Evolutionary conservation across 257 asterid species (phyloP).

Genomic region (Penstemon eatonii): DNA sequence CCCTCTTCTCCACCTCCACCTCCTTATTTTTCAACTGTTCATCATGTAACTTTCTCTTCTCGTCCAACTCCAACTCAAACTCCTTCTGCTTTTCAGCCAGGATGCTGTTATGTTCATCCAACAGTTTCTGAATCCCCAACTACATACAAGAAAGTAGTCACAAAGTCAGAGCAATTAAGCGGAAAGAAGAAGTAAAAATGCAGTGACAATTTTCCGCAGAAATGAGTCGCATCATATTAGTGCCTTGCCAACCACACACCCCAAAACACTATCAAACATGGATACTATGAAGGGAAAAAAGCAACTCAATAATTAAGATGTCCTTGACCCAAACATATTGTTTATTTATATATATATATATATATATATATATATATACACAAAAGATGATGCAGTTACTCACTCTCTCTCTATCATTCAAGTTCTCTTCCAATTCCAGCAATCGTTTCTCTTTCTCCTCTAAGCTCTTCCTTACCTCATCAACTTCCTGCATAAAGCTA

Average conservation of each 20-base stretch:
- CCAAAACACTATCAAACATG: slow-evolving; percentile 16
- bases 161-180: slow-evolving; percentile 13
- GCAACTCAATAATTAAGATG: slow-evolving; percentile 7
- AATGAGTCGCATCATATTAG: slow-evolving; percentile 13
- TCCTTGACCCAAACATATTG: slow-evolving; percentile 1
- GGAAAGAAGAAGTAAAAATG: background rate
- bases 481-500: slow-evolving; percentile 72
- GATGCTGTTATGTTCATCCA: slow-evolving; percentile 69
- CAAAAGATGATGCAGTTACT: slow-evolving; percentile 28
- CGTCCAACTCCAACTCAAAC: slow-evolving; percentile 77
- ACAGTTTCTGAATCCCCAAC: slow-evolving; percentile 83
- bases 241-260: background rate
- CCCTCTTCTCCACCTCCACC: slow-evolving; percentile 76
- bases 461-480: slow-evolving; percentile 45
- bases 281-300: slow-evolving; percentile 10
- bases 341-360: background rate
- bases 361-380: background rate
- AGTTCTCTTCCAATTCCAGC: slow-evolving; percentile 69
- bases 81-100: slow-evolving; percentile 69
- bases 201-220: background rate
- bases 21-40: slow-evolving; percentile 70
- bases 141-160: slow-evolving; percentile 37
- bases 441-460: slow-evolving; percentile 73
- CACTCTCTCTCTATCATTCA: slow-evolving; percentile 72
- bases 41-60: slow-evolving; percentile 60